Base-by-base conservation (phyloP, 2,329 filamentous ascomycete genomes). In the Fusarium sp. region DNA sequence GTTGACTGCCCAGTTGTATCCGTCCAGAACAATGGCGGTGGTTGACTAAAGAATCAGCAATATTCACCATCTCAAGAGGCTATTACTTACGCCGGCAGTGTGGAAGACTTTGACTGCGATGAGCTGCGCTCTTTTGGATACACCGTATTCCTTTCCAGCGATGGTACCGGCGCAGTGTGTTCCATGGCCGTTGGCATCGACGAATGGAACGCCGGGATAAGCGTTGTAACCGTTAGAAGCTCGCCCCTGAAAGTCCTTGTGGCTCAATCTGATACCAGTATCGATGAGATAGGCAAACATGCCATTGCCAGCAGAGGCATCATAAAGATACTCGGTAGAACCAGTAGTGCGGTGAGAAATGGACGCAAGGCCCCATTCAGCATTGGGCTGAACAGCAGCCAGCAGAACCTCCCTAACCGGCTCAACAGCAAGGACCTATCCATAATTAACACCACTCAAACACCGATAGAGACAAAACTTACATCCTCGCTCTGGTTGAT, bases 241-340 rank as follows among this genome's bases (percentile, higher is more conserved):
- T 12, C 84, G 81, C 12, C 80, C 80, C 48, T 80, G 80, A 48
- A 85, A 85, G 46, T 84, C 79, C 56, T 74, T 38, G 72, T 89
- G 87, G 8, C 74, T 60, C 22, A 77, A 80, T 44, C 81, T 80
- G 55, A 89, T 83, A 40, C 87, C 87, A 0, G 84, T 87, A 75
- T 89, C 87, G 58, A 89, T 77, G 54, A 89, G 77, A 74, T 88
- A 89, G 51, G 83, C 79, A 64, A 81, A 87, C 54, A 78, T 82
- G 32, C 77, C 80, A 16, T 74, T 58, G 16, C 84, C 84, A 24
- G 82, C 81, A 22, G 73, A 78, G 11, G 70, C 61, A 64, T 85
- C 81, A 73, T 84, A 85, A 29, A 76, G 65, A 69, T 85, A 86
- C 49, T 76, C 72, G 15, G 55, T 78, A 10, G 70, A 76, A 34